These are phyloP conservation scores for Nymphaea colorata DNA, from an alignment of 164 flowering plant genomes.

Conservation along the genomic window DNA sequence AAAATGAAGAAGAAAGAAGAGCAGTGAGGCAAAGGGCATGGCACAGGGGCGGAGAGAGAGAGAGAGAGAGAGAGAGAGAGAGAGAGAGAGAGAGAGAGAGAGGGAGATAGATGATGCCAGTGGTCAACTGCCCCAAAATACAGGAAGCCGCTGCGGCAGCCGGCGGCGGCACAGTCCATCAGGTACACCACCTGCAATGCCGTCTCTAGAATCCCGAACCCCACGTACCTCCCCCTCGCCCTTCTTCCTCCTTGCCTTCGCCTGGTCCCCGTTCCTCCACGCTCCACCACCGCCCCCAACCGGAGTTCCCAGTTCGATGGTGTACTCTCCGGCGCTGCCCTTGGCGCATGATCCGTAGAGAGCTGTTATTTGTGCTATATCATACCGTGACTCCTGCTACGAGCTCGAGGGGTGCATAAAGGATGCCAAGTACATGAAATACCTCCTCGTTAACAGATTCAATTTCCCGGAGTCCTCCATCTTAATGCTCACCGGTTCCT, in stretches of 20 bases:
- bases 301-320: constrained; percentile 24
- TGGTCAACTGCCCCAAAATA: constrained; percentile 43
- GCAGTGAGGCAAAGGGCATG: too few species aligned
- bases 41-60: too few species aligned
- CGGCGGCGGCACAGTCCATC: constrained; percentile 39
- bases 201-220: constrained; percentile 31
- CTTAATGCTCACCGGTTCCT: constrained; percentile 49
- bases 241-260: constrained; percentile 4
- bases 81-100: too few species aligned
- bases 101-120: constrained; percentile 19
- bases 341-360: constrained; percentile 43
- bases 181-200: constrained; percentile 48
- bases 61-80: too few species aligned
- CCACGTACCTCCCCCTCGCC: constrained; percentile 11
- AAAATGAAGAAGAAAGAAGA: too few species aligned
- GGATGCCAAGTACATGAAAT: constrained; percentile 59
- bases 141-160: constrained; percentile 45
- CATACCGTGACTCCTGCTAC: constrained; percentile 32
- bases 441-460: constrained; percentile 32
- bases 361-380: constrained; percentile 66
- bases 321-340: constrained; percentile 18
- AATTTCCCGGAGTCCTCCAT: constrained; percentile 43
- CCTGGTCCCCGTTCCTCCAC: constrained; percentile 8
- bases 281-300: constrained; percentile 23
- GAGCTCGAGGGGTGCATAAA: constrained; percentile 76